These are phyloP conservation scores for Fusarium sp. DNA, from an alignment of 2,329 filamentous ascomycete species.

Conservation along the genomic window DNA sequence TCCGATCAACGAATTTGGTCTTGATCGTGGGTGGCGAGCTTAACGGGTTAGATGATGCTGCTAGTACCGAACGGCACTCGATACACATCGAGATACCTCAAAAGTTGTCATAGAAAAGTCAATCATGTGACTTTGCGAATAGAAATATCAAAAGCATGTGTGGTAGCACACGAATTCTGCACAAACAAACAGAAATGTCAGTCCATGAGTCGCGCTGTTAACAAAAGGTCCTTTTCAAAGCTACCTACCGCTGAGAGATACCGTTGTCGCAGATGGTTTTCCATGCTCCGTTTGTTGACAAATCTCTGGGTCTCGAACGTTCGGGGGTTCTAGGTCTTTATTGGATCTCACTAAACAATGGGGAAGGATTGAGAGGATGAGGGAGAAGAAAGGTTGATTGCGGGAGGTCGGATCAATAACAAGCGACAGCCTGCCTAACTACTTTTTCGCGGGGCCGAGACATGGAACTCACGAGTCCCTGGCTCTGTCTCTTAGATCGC, in stretches of 20 bases:
- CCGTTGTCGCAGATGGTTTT: slow-evolving; percentile 4
- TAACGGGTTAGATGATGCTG: not conserved
- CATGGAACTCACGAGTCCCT: slow-evolving; percentile 2
- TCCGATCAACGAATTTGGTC: not conserved
- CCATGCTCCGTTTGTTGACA: slow-evolving; percentile 11
- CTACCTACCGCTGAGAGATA: slow-evolving; percentile 9
- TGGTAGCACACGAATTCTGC: slow-evolving; percentile 14
- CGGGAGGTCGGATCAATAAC: not conserved
- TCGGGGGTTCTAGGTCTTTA: slow-evolving; percentile 17
- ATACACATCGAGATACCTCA: not conserved
- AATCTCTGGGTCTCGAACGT: slow-evolving; percentile 8
- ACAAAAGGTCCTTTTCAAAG: not conserved
- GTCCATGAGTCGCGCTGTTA: not conserved
- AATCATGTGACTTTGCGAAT: not conserved
- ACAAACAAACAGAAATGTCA: slow-evolving; percentile 1
- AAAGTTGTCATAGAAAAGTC: not conserved
- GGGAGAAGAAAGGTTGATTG: not conserved
- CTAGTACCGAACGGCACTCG: not conserved
- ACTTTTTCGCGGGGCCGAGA: not conserved
- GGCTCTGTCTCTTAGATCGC: slow-evolving; percentile 3
- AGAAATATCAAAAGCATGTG: not conserved
- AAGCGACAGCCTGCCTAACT: not conserved
- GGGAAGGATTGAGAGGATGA: not conserved
- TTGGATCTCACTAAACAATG: slow-evolving; percentile 9
- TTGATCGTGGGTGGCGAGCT: slow-evolving; percentile 8